These are phyloP conservation scores for Suillus luteus DNA, from an alignment of 768 basidiomycete species.

Conservation along the genomic window DNA sequence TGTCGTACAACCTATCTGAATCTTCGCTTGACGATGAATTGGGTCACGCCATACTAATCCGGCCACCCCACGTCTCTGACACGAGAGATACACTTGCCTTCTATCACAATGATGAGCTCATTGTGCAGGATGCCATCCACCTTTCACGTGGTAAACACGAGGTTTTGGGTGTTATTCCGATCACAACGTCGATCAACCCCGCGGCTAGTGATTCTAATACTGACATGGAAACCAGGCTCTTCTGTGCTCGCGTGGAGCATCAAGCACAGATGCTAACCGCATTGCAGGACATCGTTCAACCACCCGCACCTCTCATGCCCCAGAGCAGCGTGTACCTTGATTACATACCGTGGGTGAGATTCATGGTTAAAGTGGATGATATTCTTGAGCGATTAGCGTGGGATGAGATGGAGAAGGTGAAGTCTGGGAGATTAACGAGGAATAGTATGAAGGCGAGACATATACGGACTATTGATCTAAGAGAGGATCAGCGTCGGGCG, in stretches of 20 bases:
- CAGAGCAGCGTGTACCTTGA: constrained; percentile 58
- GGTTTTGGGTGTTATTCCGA: constrained; percentile 33
- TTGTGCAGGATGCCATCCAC: constrained; percentile 47
- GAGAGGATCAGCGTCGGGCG: constrained; percentile 37
- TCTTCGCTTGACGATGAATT: constrained; percentile 56
- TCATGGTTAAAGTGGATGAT: constrained; percentile 71
- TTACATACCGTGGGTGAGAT: constrained; percentile 66
- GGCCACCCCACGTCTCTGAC: constrained; percentile 15
- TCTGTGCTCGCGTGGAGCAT: constrained; percentile 48
- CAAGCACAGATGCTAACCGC: constrained; percentile 44
- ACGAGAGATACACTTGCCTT: constrained; percentile 32
- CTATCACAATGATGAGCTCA: constrained; percentile 49
- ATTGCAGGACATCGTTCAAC: constrained; percentile 50
- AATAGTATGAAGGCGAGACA: constrained; percentile 54
- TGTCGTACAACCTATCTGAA: constrained; percentile 36
- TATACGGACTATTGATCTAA: constrained; percentile 45
- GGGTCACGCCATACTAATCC: constrained; percentile 49
- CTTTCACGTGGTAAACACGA: constrained; percentile 47
- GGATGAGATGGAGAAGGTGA: constrained; percentile 34
- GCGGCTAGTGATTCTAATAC: constrained; percentile 24
- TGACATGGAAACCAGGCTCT: constrained; percentile 20
- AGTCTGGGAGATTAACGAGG: constrained; percentile 51
- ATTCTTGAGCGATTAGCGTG: constrained; percentile 28
- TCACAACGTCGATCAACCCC: constrained; percentile 37
- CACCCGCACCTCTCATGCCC: constrained; percentile 44